Percentiles rank a stretch among this genome's conserved stretches.
These are phyloP conservation scores for Niveomyces coronatus DNA, from an alignment of 2,329 filamentous ascomycete genomes.

Conservation along the genomic window DNA sequence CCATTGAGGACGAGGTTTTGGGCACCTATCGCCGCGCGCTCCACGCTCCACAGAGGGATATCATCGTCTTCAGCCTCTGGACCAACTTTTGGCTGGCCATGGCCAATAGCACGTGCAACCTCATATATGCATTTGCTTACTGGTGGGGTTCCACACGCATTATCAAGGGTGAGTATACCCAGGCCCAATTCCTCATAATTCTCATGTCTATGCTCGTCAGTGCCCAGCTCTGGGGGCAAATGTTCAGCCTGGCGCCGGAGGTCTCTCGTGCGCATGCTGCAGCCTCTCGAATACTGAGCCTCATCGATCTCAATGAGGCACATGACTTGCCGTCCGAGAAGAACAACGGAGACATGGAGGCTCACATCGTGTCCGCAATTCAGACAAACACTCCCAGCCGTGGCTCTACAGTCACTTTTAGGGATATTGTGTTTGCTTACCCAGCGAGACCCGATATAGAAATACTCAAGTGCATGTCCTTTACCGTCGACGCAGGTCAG, in stretches of 20 bases:
- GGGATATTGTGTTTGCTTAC: constrained; percentile 54
- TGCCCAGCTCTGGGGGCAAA: constrained; percentile 62
- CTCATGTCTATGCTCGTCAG: constrained; percentile 61
- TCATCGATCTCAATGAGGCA: constrained; percentile 32
- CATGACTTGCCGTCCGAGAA: constrained; percentile 14
- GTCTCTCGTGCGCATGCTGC: constrained; percentile 57
- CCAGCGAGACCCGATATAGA: constrained; percentile 48
- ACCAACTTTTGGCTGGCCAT: constrained; percentile 52
- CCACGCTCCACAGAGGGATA: constrained; percentile 42
- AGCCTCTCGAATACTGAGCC: constrained; percentile 44
- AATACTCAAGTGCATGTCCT: constrained; percentile 45
- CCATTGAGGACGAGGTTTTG: constrained; percentile 41
- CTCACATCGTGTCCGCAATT: constrained; percentile 19
- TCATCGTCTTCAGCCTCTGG: constrained; percentile 34
- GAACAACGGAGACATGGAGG: constrained; percentile 29
- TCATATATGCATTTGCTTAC: constrained; percentile 66
- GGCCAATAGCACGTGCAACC: constrained; percentile 49
- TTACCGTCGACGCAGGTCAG: constrained; percentile 47
- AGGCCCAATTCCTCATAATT: constrained; percentile 66
- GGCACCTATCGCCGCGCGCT: constrained; percentile 42
- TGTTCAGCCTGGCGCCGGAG: constrained; percentile 66
- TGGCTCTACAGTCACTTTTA: constrained; percentile 42
- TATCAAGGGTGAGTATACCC: constrained; percentile 50
- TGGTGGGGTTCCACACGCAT: constrained; percentile 72
- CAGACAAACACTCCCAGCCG: constrained; percentile 16